phyloP scores from a whole-genome alignment of 208 protist genomes.

The Hexamita inflata region DNA sequence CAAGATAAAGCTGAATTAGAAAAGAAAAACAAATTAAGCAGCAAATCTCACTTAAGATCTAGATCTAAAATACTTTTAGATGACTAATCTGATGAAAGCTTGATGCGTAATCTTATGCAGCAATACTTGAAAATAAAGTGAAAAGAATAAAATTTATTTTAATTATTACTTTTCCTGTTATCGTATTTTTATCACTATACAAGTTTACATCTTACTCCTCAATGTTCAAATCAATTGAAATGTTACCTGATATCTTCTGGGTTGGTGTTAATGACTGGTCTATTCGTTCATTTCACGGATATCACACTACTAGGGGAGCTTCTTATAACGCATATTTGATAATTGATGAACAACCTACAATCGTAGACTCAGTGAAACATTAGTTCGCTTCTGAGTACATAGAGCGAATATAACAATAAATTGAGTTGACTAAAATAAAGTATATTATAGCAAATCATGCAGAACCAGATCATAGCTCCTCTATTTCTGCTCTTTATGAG shows the following conservation, averaged over 20 bases:
- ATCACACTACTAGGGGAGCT: background rate
- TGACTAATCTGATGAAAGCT: too few relatives aligned
- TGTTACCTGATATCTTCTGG: conserved; percentile 10
- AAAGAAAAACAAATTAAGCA: too few relatives aligned
- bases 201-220: too few relatives aligned
- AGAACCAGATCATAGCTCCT: background rate
- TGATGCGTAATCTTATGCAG: too few relatives aligned
- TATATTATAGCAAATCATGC: conserved; percentile 17
- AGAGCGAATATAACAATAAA: background rate
- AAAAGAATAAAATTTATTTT: too few relatives aligned
- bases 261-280: conserved; percentile 15
- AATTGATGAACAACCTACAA: conserved; percentile 5
- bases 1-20: too few relatives aligned
- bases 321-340: conserved; percentile 23
- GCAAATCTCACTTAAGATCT: too few relatives aligned
- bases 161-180: too few relatives aligned
- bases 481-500: background rate
- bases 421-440: background rate
- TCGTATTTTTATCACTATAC: too few relatives aligned
- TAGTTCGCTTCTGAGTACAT: background rate
- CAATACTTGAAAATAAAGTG: too few relatives aligned
- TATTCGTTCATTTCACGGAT: conserved; percentile 14
- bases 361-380: conserved; percentile 7
- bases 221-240: too few relatives aligned
- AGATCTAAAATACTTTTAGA: too few relatives aligned